Conservation (phyloP, 495 filamentous ascomycete species). For the Xylaria curta region DNA sequence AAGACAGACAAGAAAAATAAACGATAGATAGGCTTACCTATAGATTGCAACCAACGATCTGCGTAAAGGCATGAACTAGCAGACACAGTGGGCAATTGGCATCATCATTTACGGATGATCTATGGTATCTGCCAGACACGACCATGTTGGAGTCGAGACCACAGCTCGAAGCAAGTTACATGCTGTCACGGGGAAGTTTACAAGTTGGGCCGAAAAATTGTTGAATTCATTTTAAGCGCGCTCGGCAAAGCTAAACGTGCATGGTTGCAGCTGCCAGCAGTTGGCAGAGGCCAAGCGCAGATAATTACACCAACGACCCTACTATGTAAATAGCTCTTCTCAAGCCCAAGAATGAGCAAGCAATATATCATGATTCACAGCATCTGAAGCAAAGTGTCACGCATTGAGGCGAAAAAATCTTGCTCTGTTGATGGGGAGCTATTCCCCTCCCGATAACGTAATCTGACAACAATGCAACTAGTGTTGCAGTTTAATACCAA, state of each 20-base stretch:
- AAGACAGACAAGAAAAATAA: constrained; percentile 26
- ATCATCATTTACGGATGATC: neutral
- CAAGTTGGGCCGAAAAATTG: neutral
- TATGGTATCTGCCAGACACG: neutral
- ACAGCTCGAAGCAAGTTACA: neutral
- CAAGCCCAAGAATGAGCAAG: neutral
- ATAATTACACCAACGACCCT: no score
- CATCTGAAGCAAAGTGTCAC: neutral
- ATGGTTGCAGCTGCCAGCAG: constrained; percentile 5
- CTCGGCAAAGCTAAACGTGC: neutral
- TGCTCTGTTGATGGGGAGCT: neutral
- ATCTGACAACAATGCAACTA: neutral
- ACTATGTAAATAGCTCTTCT: no score
- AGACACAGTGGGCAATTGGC: constrained; percentile 4
- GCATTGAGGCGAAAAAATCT: neutral
- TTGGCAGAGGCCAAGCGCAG: neutral
- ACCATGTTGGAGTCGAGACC: neutral
- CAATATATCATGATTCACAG: neutral
- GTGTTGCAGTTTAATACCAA: neutral
- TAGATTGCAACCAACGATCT: neutral
- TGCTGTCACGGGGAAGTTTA: neutral
- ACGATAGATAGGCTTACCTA: neutral
- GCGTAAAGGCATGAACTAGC: neutral
- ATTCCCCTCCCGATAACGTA: constrained; percentile 8
- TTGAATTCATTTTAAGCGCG: constrained; percentile 8